Percentiles rank a stretch among this genome's conserved stretches.
phyloP scores from a whole-genome alignment of 768 basidiomycete genomes.

The Solioccasus polychromus region DNA sequence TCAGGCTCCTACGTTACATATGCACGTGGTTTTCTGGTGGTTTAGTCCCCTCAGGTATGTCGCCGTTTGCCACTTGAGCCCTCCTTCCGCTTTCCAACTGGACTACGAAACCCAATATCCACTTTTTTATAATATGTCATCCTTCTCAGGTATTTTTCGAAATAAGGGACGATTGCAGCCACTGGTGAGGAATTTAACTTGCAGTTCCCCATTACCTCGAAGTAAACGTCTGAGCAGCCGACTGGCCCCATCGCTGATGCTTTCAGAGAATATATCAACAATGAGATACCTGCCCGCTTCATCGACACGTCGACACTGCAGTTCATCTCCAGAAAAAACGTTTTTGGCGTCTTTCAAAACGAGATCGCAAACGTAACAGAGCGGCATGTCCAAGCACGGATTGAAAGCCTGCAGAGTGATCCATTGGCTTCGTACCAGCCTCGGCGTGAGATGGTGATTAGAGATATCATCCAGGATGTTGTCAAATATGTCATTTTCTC shows the following conservation, averaged over 20 bases:
- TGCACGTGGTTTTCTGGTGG: too few species aligned
- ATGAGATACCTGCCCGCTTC: conserved; percentile 10
- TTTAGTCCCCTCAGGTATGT: too few species aligned
- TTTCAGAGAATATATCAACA: conserved; percentile 12
- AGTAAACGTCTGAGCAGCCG: too few species aligned
- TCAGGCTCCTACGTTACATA: too few species aligned
- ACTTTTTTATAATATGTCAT: too few species aligned
- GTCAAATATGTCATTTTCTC: conserved; percentile 14
- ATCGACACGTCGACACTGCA: conserved; percentile 6
- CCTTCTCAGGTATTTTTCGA: too few species aligned
- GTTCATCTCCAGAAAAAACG: conserved; percentile 4
- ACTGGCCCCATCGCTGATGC: neutral
- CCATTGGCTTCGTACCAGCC: neutral
- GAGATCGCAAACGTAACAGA: conserved; percentile 4
- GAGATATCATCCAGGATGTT: conserved; percentile 12
- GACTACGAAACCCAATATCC: too few species aligned
- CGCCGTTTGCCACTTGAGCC: too few species aligned
- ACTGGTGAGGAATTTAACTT: too few species aligned
- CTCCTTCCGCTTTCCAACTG: too few species aligned
- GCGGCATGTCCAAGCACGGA: conserved; percentile 1
- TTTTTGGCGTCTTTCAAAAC: conserved; percentile 8
- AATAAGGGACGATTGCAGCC: too few species aligned
- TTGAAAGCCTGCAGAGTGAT: neutral
- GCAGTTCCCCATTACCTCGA: too few species aligned
- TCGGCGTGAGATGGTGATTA: conserved; percentile 1